Evolutionary conservation across 2,329 filamentous ascomycete species (phyloP).

Genomic region (Fusarium sp.): DNA sequence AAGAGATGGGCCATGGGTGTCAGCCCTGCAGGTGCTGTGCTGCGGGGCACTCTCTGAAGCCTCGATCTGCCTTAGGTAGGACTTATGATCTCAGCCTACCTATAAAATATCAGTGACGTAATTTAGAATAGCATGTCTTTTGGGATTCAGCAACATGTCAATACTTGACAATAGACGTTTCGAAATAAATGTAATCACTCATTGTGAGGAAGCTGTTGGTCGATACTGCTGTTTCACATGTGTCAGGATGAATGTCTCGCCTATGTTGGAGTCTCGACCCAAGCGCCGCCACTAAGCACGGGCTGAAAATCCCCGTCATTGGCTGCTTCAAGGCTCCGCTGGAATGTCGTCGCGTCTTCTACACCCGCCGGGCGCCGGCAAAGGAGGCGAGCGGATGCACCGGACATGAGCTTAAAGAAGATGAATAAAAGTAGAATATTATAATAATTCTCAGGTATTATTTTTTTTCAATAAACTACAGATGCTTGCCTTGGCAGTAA

Average conservation of each 20-base stretch:
- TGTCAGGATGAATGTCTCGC: background rate
- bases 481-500: too few relatives aligned
- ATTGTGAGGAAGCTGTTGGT: background rate
- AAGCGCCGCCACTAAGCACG: background rate
- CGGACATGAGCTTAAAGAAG: background rate
- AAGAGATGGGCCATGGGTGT: constrained; percentile 9
- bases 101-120: background rate
- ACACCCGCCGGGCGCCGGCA: background rate
- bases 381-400: background rate
- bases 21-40: background rate
- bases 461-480: background rate
- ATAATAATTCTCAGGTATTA: background rate
- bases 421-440: background rate
- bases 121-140: background rate
- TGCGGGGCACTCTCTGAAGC: background rate
- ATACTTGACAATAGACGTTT: background rate
- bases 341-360: background rate
- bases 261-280: background rate
- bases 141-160: background rate
- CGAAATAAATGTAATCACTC: background rate
- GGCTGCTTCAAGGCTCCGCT: background rate
- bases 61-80: background rate
- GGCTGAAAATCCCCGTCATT: background rate
- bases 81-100: background rate
- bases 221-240: background rate